A percentile compares a stretch with the other conserved stretches of the same genome.
These are phyloP conservation scores for Annulohypoxylon stygium DNA, from an alignment of 495 filamentous ascomycete species.

Conservation along the genomic window DNA sequence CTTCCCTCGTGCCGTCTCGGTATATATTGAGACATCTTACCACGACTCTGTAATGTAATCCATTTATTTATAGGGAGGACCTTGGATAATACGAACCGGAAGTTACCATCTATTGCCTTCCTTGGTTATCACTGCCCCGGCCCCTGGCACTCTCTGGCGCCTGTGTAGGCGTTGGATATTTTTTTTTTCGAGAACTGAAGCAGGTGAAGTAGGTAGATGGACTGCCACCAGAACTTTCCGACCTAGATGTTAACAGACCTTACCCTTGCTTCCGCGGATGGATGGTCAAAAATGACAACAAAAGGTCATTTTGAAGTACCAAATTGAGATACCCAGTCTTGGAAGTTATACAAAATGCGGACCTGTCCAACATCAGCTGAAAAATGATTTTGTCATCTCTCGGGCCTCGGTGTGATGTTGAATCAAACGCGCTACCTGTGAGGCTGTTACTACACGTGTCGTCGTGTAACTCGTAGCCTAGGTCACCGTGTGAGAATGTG, in stretches of 20 bases:
- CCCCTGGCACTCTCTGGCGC: neutral
- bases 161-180: neutral
- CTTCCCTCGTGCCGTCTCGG: neutral
- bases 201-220: neutral
- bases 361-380: slow-evolving; percentile 12
- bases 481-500: slow-evolving; percentile 19
- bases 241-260: neutral
- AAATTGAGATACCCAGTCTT: neutral
- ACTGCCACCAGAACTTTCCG: neutral
- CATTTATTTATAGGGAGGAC: neutral
- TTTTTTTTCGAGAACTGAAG: neutral
- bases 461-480: slow-evolving; percentile 24
- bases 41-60: neutral
- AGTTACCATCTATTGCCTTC: neutral
- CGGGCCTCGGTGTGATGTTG: slow-evolving; percentile 5
- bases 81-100: slow-evolving; percentile 1
- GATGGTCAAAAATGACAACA: neutral
- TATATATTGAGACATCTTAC: neutral
- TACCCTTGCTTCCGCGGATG: neutral
- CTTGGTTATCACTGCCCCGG: neutral
- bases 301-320: neutral
- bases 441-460: slow-evolving; percentile 37
- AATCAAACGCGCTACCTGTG: slow-evolving; percentile 8
- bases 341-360: slow-evolving; percentile 10
- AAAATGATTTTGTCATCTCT: slow-evolving; percentile 5